Conservation (phyloP, 208 protist genomes). For the Porcisia deanei region DNA sequence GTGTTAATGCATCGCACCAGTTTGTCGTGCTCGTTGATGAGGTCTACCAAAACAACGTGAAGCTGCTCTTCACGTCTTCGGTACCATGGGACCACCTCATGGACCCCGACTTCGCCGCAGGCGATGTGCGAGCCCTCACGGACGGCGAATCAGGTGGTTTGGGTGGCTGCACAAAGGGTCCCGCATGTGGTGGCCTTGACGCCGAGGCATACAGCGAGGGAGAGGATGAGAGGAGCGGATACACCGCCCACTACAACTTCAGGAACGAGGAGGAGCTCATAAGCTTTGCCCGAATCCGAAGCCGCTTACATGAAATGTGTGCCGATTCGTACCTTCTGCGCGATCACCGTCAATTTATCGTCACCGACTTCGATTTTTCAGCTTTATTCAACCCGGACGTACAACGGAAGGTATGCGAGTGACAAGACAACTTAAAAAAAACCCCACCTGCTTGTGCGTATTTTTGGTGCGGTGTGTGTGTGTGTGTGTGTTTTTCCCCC, state of each 20-base stretch:
- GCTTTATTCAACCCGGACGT: conserved; percentile 36
- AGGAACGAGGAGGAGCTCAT: conserved; percentile 78
- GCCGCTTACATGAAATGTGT: conserved; percentile 83
- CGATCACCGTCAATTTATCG: conserved; percentile 68
- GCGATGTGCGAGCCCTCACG: conserved; percentile 2
- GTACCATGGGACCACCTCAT: conserved; percentile 75
- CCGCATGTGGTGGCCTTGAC: neutral
- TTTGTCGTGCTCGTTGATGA: conserved; percentile 90
- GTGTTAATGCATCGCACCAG: conserved; percentile 73
- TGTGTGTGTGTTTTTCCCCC: neutral
- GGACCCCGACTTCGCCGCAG: conserved; percentile 18
- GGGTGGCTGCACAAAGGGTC: neutral
- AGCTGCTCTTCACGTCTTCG: conserved; percentile 76
- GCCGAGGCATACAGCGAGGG: conserved; percentile 66
- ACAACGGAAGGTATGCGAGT: conserved; percentile 18
- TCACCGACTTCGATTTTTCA: conserved; percentile 72
- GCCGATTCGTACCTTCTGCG: conserved; percentile 62
- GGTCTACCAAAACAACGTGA: conserved; percentile 90
- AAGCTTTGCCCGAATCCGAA: conserved; percentile 73
- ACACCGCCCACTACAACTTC: conserved; percentile 59
- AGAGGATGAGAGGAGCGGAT: conserved; percentile 80
- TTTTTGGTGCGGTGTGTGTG: neutral
- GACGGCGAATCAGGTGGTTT: neutral
- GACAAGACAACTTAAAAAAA: neutral
- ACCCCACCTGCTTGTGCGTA: neutral